Evolutionary conservation across 805 yeast genomes (phyloP).

Genomic region (Monosporozyma siamensis): DNA sequence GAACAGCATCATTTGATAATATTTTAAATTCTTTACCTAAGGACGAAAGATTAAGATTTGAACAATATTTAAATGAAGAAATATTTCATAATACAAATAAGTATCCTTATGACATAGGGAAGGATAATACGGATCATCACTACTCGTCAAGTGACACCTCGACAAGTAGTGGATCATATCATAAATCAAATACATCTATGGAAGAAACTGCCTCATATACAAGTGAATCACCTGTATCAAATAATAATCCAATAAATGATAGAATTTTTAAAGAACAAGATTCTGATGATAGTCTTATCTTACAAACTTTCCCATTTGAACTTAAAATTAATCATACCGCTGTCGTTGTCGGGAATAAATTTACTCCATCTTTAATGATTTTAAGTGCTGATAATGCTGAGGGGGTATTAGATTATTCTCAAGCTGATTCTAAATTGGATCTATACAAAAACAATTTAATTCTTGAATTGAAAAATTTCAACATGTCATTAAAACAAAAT

Average conservation of each 20-base stretch:
- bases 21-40: constrained; percentile 35
- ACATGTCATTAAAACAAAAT: constrained; percentile 59
- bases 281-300: constrained; percentile 8
- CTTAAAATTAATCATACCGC: constrained; percentile 57
- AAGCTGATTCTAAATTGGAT: constrained; percentile 46
- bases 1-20: constrained; percentile 66
- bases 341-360: constrained; percentile 66
- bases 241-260: constrained; percentile 11
- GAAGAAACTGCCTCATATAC: constrained; percentile 2
- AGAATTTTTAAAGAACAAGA: constrained; percentile 12
- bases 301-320: constrained; percentile 51
- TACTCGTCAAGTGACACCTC: constrained; percentile 5
- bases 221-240: constrained; percentile 3
- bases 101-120: no score
- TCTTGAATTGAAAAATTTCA: constrained; percentile 42
- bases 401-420: constrained; percentile 50
- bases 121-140: no score
- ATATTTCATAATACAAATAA: constrained; percentile 8
- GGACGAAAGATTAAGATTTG: constrained; percentile 16
- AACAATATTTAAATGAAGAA: constrained; percentile 16
- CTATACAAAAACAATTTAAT: constrained; percentile 40
- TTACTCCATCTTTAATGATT: constrained; percentile 65
- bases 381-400: constrained; percentile 45
- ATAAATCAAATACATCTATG: neutral
- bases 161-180: neutral